These are phyloP conservation scores for Silene uniflora DNA, from an alignment of 148 eudicot genomes.

Conservation along the genomic window DNA sequence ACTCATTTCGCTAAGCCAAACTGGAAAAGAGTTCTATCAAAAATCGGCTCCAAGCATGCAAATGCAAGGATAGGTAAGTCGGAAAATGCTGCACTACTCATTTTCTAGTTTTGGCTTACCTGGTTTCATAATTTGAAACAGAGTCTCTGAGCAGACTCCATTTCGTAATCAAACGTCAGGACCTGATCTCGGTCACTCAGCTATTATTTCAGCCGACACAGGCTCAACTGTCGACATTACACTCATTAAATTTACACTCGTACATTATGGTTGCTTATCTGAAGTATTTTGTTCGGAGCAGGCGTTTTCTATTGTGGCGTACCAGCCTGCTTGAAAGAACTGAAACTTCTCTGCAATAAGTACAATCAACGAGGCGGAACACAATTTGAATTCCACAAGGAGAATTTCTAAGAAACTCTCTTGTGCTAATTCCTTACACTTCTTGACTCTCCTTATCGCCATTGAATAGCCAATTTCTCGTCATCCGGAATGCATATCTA, in stretches of 20 bases:
- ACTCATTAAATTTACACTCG: not conserved
- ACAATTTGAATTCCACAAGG: conserved; percentile 93
- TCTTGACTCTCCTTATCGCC: not conserved
- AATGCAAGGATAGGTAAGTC: conserved; percentile 87
- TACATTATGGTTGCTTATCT: not conserved
- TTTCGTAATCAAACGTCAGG: too few species aligned
- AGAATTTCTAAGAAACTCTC: conserved; percentile 56
- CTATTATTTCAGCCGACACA: too few species aligned
- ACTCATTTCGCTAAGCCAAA: conserved; percentile 98
- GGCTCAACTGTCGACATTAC: too few species aligned
- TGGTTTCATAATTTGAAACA: not conserved
- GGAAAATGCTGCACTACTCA: too few species aligned
- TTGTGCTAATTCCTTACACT: not conserved
- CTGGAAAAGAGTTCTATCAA: conserved; percentile 90
- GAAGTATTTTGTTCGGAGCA: conserved; percentile 26
- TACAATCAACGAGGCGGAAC: conserved; percentile 86
- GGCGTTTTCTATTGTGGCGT: conserved; percentile 95
- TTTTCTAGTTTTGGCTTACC: too few species aligned
- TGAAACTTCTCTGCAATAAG: conserved; percentile 61
- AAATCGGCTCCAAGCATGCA: conserved; percentile 73
- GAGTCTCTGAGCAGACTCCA: too few species aligned
- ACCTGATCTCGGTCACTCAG: too few species aligned
- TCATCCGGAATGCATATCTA: conserved; percentile 4
- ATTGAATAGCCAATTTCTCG: conserved; percentile 8
- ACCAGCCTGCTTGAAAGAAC: conserved; percentile 71